phyloP scores from a whole-genome alignment of 768 basidiomycete species.

The Hemileccinum impolitum region DNA sequence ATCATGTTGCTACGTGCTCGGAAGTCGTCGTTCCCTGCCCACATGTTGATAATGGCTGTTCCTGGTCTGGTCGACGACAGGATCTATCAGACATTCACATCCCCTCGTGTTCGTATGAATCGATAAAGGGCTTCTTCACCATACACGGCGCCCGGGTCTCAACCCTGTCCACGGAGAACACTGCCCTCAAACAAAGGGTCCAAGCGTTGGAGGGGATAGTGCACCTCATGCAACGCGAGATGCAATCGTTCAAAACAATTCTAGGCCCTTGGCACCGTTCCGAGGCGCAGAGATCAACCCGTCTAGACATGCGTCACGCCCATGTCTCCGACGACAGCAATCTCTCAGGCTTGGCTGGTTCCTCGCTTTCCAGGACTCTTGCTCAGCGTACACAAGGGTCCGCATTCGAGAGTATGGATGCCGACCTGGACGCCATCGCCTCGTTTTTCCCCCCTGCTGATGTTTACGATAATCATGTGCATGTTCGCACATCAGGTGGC shows the following conservation, averaged over 20 bases:
- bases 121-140: slow-evolving; percentile 57
- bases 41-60: slow-evolving; percentile 50
- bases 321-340: slow-evolving; percentile 11
- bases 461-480: slow-evolving; percentile 18
- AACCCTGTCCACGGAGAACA: slow-evolving; percentile 60
- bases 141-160: slow-evolving; percentile 39
- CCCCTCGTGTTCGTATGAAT: slow-evolving; percentile 52
- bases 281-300: slow-evolving; percentile 27
- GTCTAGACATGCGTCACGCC: slow-evolving; percentile 7
- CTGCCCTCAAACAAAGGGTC: slow-evolving; percentile 54
- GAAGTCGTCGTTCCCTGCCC: slow-evolving; percentile 39
- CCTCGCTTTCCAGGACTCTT: slow-evolving; percentile 16
- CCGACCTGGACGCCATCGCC: slow-evolving; percentile 25
- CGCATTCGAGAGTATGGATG: slow-evolving; percentile 16
- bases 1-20: slow-evolving; percentile 40
- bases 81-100: slow-evolving; percentile 37
- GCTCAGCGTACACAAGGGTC: slow-evolving; percentile 15
- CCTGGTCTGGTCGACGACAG: slow-evolving; percentile 47
- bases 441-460: slow-evolving; percentile 28
- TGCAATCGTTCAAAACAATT: slow-evolving; percentile 50
- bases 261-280: slow-evolving; percentile 64
- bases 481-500: slow-evolving; percentile 15
- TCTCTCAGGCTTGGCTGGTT: slow-evolving; percentile 12
- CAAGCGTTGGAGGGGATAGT: slow-evolving; percentile 56
- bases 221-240: slow-evolving; percentile 51